Percentiles rank a stretch among this genome's conserved stretches.
Evolutionary conservation across 768 basidiomycete species (phyloP).

Genomic region (Phallus indusiatus): DNA sequence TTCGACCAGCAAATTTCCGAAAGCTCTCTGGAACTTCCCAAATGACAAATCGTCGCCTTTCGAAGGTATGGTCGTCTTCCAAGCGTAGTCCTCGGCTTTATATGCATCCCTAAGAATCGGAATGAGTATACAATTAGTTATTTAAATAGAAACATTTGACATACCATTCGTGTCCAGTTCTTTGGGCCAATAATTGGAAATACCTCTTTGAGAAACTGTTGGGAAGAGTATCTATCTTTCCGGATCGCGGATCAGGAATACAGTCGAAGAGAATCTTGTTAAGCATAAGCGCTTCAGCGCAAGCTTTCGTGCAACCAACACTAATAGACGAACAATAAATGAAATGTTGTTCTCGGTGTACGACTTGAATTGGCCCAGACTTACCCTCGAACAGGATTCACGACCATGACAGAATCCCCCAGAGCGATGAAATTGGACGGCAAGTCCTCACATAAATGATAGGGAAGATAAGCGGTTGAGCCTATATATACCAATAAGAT

Average conservation of each 20-base stretch:
- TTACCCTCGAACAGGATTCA: conserved; percentile 18
- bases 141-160: neutral
- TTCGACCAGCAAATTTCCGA: neutral
- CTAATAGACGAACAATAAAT: neutral
- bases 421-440: conserved; percentile 26
- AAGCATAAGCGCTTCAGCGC: conserved; percentile 15
- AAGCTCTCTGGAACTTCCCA: neutral
- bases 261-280: conserved; percentile 11
- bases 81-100: conserved; percentile 1
- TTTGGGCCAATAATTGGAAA: neutral
- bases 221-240: neutral
- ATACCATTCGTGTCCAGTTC: neutral
- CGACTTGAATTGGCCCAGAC: no score
- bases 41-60: neutral
- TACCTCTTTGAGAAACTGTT: neutral
- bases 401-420: conserved; percentile 26
- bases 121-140: no score
- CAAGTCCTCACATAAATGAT: conserved; percentile 19
- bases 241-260: neutral
- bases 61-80: neutral
- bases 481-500: conserved; percentile 10
- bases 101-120: neutral
- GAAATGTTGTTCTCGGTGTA: no score
- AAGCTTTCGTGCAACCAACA: conserved; percentile 15
- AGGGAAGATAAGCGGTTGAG: conserved; percentile 18